Evolutionary conservation across 257 asterid species (phyloP).

Genomic region (Cordia subcordata): DNA sequence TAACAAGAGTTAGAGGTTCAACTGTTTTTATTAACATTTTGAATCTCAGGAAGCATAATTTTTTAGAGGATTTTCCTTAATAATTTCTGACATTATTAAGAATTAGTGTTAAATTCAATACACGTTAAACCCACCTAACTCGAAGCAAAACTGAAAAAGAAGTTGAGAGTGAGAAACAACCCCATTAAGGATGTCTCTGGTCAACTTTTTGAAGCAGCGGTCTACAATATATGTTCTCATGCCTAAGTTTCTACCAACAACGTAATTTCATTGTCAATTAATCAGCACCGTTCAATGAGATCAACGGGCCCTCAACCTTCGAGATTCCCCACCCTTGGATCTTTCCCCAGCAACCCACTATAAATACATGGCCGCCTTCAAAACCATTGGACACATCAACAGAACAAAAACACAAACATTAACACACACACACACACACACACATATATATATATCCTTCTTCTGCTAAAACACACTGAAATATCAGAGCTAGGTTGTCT

Average conservation of each 20-base stretch:
- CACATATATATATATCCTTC: background rate
- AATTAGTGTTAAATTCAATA: too few relatives aligned
- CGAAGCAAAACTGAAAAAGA: too few relatives aligned
- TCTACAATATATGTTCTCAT: slow-evolving; percentile 35
- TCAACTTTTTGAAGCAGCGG: slow-evolving; percentile 45
- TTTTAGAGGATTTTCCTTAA: too few relatives aligned
- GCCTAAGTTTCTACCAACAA: slow-evolving; percentile 24
- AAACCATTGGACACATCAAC: slow-evolving; percentile 13
- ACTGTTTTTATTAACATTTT: too few relatives aligned
- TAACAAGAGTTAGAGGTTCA: too few relatives aligned
- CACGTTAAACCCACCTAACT: too few relatives aligned
- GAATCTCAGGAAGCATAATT: too few relatives aligned
- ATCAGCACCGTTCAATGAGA: slow-evolving; percentile 51
- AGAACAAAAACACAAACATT: slow-evolving; percentile 8
- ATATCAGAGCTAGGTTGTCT: too few relatives aligned
- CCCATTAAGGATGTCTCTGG: slow-evolving; percentile 14
- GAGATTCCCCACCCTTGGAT: slow-evolving; percentile 32
- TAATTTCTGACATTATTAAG: too few relatives aligned
- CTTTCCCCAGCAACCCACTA: slow-evolving; percentile 21
- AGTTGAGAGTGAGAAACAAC: background rate
- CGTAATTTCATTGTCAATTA: slow-evolving; percentile 19
- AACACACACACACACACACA: too few relatives aligned
- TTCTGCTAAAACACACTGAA: background rate
- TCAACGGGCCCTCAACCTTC: slow-evolving; percentile 21
- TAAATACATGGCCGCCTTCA: slow-evolving; percentile 31